Base-by-base conservation (phyloP, 805 yeast genomes). In the Candida bentonensis region DNA sequence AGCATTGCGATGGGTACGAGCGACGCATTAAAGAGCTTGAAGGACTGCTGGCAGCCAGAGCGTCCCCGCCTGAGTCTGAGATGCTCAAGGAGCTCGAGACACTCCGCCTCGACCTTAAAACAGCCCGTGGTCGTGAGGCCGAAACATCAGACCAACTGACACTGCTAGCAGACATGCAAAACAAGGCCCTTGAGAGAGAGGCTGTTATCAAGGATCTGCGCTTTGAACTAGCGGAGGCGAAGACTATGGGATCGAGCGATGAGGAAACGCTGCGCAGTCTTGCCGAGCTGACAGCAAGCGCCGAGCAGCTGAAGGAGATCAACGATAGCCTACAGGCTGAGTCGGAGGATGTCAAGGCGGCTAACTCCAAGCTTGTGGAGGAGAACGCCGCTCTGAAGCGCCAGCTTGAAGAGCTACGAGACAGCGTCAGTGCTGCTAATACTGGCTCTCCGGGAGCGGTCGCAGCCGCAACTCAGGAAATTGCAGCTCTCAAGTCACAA, bases 121-220 rank as follows among this genome's bases (percentile, higher is more conserved):
- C 25, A 13, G 41, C 42, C 25, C 21, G 26, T 3, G 26, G 43
- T 2, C 40, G 40, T 22, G 43, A 40, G 23, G 43, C 46, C 15
- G 60, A 55, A 40, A 54, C 60, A 23, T 53, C 54, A 25, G 52
- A 52, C 36, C 62, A 61, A 51, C 53, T 62, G 15, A 44, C 53
- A 1, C 54, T 57, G 15, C 55, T 62, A 40, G 66, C 66, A 3
- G 60, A 59, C 20, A 54, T 61, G 51, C 64, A 62, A 42, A 62
- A 62, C 49, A 47, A 51, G 40, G 50, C 62, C 4, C 58, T 62
- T 7, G 53, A 54, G 41, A 62, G 58, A 47, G 58, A 55, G 30
- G 28, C 5, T 21, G 13, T 17, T 26, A 20, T 48, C 11, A 53
- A 47, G 26, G 46, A 46, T 15, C 22, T 50, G 42, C 48, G 47